These are phyloP conservation scores for Globisporangium viniferum DNA, from an alignment of 352 stramenopile genomes.

Conservation along the genomic window DNA sequence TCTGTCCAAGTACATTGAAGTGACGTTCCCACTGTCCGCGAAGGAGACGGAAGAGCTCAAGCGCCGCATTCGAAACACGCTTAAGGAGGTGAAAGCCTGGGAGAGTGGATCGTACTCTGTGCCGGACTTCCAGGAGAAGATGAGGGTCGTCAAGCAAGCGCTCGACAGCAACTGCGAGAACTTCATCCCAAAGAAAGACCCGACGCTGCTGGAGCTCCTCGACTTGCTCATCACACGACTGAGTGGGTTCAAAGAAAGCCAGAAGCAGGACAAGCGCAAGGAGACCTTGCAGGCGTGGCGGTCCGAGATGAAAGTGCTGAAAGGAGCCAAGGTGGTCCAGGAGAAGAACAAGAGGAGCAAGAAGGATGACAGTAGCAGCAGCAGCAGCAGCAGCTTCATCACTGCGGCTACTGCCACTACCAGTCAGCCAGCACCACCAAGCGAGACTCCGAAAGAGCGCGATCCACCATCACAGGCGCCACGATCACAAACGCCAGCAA, in stretches of 20 bases:
- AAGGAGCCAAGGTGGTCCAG: not conserved
- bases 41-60: slow-evolving; percentile 18
- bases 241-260: slow-evolving; percentile 17
- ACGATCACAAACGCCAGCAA: not conserved
- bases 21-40: slow-evolving; percentile 13
- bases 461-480: not conserved
- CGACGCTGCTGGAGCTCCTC: slow-evolving; percentile 13
- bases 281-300: slow-evolving; percentile 16
- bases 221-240: slow-evolving; percentile 10
- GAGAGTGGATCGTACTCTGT: slow-evolving; percentile 10
- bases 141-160: slow-evolving; percentile 10
- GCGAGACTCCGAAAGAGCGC: not conserved
- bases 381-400: not conserved
- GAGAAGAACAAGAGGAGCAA: slow-evolving; percentile 3
- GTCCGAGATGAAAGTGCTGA: slow-evolving; percentile 11
- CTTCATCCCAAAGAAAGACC: slow-evolving; percentile 12
- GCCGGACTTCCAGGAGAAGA: slow-evolving; percentile 19
- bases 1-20: slow-evolving; percentile 18
- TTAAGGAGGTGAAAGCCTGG: slow-evolving; percentile 18
- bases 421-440: not conserved
- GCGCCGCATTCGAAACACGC: slow-evolving; percentile 7
- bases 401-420: not conserved
- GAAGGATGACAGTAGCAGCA: not conserved
- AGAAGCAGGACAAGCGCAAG: slow-evolving; percentile 15
- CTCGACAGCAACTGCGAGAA: slow-evolving; percentile 17